These are phyloP conservation scores for Pichia sp. DNA, from an alignment of 1,139 yeast species.

Conservation along the genomic window DNA sequence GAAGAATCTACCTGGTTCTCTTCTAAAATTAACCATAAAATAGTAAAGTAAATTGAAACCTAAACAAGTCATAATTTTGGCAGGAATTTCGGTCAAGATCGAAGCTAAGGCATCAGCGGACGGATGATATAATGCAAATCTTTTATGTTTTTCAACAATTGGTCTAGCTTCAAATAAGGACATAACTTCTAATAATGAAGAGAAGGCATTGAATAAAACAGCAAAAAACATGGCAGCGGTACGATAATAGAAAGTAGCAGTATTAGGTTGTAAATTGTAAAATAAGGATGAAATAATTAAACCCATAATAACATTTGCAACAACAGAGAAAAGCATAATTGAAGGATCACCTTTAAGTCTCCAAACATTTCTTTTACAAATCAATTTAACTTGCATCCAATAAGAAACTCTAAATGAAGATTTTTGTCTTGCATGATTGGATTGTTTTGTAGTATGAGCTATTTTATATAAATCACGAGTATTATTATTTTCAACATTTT, in stretches of 20 bases:
- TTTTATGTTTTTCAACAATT: constrained; percentile 49
- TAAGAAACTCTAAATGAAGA: constrained; percentile 44
- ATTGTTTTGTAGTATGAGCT: constrained; percentile 35
- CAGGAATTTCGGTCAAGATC: constrained; percentile 40
- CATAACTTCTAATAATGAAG: constrained; percentile 48
- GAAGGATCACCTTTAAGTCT: constrained; percentile 45
- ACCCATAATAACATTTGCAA: constrained; percentile 44
- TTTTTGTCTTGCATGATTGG: constrained; percentile 30
- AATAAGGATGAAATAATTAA: constrained; percentile 47
- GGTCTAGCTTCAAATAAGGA: constrained; percentile 43
- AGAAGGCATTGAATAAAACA: constrained; percentile 46
- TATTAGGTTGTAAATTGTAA: constrained; percentile 37
- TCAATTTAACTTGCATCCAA: constrained; percentile 39
- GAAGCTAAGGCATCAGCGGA: constrained; percentile 51
- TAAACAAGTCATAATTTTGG: constrained; percentile 38
- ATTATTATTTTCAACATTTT: constrained; percentile 24
- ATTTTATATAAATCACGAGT: constrained; percentile 29
- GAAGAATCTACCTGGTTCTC: constrained; percentile 49
- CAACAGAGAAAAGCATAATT: constrained; percentile 39
- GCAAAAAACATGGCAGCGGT: constrained; percentile 51
- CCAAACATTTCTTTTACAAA: constrained; percentile 42
- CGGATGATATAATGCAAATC: constrained; percentile 51
- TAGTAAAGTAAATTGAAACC: constrained; percentile 41
- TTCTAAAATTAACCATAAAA: constrained; percentile 44
- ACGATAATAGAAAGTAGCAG: constrained; percentile 49